Evolutionary conservation across 352 stramenopile genomes (phyloP).

Genomic region (Pythium sp.): DNA sequence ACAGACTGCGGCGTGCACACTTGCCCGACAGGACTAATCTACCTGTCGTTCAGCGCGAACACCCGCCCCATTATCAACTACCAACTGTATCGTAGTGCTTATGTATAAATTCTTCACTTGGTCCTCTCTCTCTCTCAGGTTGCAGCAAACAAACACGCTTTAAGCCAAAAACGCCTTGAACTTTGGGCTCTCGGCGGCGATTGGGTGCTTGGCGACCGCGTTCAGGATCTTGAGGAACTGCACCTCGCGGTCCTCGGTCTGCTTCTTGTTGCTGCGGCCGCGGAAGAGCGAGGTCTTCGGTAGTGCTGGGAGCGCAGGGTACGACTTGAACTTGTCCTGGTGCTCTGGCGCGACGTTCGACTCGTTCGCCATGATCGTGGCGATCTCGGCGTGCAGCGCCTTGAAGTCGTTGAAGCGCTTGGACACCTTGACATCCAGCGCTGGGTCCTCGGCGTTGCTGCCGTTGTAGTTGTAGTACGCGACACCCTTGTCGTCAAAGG

Average conservation of each 20-base stretch:
- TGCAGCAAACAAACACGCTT: not conserved
- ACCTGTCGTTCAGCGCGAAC: not conserved
- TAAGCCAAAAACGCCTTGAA: slow-evolving; percentile 53
- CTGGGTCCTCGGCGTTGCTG: slow-evolving; percentile 36
- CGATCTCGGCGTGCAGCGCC: slow-evolving; percentile 43
- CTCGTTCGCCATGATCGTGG: slow-evolving; percentile 55
- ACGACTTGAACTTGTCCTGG: slow-evolving; percentile 53
- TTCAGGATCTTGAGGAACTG: slow-evolving; percentile 70
- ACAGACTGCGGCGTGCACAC: not conserved
- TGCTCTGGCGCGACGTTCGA: slow-evolving; percentile 44
- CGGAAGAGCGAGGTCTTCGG: slow-evolving; percentile 41
- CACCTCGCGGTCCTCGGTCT: slow-evolving; percentile 55
- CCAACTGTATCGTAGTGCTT: not conserved
- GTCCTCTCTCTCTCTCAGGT: not conserved
- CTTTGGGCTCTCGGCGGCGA: slow-evolving; percentile 40
- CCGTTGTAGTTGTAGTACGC: slow-evolving; percentile 66
- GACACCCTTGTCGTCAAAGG: slow-evolving; percentile 45
- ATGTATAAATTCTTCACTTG: slow-evolving; percentile 1
- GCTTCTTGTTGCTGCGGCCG: slow-evolving; percentile 41
- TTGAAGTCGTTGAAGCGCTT: slow-evolving; percentile 85
- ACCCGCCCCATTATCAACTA: not conserved
- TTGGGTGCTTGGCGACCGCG: slow-evolving; percentile 49
- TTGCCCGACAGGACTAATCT: not conserved
- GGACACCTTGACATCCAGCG: slow-evolving; percentile 41
- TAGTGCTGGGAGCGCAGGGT: slow-evolving; percentile 55